A percentile compares a stretch with the other conserved stretches of the same genome.
These are phyloP conservation scores for Haematococcus lacustris DNA, from an alignment of 139 green algal genomes.

Conservation along the genomic window DNA sequence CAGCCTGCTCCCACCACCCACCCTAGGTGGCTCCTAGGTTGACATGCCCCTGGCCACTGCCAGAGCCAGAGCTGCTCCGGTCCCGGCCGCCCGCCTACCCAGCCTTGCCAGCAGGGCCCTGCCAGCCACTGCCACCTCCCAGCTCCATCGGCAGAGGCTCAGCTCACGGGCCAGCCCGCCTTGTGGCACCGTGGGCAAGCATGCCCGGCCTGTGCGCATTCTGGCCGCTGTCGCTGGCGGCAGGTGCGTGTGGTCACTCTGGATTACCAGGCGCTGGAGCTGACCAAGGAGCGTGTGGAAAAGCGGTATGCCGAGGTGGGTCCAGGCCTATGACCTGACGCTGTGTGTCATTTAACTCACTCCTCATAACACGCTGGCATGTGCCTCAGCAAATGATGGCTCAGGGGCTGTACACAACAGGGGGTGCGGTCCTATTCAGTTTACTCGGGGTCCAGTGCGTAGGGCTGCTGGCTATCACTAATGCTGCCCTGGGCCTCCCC, in stretches of 20 bases:
- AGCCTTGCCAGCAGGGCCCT: not conserved
- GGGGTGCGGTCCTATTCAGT: not conserved
- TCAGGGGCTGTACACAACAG: not conserved
- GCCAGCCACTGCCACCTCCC: not conserved
- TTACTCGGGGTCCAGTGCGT: too few relatives aligned
- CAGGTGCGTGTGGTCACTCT: constrained; percentile 7
- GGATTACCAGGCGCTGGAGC: not conserved
- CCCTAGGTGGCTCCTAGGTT: too few relatives aligned
- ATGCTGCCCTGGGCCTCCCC: too few relatives aligned
- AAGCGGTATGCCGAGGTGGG: constrained; percentile 9
- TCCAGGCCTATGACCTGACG: not conserved
- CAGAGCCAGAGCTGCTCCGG: too few relatives aligned
- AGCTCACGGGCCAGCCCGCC: not conserved
- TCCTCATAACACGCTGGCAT: too few relatives aligned
- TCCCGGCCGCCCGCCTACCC: not conserved
- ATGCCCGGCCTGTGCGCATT: not conserved
- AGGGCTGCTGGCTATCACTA: too few relatives aligned
- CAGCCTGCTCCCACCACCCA: too few relatives aligned
- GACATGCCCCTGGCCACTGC: too few relatives aligned
- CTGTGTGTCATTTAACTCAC: too few relatives aligned
- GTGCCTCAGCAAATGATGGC: not conserved
- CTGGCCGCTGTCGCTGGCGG: not conserved
- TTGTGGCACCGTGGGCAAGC: constrained; percentile 1
- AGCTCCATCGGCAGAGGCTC: not conserved
- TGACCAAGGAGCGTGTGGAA: not conserved